phyloP scores from a whole-genome alignment of 371 early-diverging fungal genomes.

The Mucor irregularis region DNA sequence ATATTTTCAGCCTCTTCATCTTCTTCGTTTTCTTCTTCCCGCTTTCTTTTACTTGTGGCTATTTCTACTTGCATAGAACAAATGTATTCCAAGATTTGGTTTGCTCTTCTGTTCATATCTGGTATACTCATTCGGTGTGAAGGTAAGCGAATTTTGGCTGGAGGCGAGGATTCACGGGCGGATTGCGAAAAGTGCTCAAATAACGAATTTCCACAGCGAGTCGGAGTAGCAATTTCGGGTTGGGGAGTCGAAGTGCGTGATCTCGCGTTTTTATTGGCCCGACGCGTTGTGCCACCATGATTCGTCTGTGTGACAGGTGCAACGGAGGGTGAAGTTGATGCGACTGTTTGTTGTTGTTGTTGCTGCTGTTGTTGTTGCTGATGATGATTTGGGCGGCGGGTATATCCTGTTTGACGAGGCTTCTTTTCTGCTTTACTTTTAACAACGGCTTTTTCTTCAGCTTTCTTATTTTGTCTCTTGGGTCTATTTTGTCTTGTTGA shows the following conservation, averaged over 20 bases:
- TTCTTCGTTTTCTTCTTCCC: constrained; percentile 8
- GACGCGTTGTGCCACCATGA: too few relatives aligned
- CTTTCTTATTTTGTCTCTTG: constrained; percentile 6
- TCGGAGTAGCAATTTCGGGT: constrained; percentile 13
- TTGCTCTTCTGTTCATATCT: constrained; percentile 61
- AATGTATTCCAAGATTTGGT: constrained; percentile 59
- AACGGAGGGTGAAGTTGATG: too few relatives aligned
- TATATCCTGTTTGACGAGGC: not conserved
- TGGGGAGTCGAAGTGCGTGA: constrained; percentile 32
- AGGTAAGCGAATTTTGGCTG: constrained; percentile 50
- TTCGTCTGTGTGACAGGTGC: too few relatives aligned
- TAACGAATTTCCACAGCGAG: constrained; percentile 4
- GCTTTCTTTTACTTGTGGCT: constrained; percentile 22
- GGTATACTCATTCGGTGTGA: constrained; percentile 46
- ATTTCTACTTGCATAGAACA: constrained; percentile 54
- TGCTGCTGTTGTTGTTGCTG: constrained; percentile 2
- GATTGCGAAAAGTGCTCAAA: constrained; percentile 20
- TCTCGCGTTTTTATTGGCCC: constrained; percentile 7
- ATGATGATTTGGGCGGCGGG: not conserved
- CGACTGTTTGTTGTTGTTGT: constrained; percentile 6
- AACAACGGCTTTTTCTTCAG: not conserved
- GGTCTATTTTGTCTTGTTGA: constrained; percentile 12
- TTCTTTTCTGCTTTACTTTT: not conserved
- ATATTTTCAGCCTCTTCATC: constrained; percentile 15
- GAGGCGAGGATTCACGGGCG: constrained; percentile 31